Evolutionary conservation across 106 monocot species (phyloP).

Genomic region (Dendrobium officinale): DNA sequence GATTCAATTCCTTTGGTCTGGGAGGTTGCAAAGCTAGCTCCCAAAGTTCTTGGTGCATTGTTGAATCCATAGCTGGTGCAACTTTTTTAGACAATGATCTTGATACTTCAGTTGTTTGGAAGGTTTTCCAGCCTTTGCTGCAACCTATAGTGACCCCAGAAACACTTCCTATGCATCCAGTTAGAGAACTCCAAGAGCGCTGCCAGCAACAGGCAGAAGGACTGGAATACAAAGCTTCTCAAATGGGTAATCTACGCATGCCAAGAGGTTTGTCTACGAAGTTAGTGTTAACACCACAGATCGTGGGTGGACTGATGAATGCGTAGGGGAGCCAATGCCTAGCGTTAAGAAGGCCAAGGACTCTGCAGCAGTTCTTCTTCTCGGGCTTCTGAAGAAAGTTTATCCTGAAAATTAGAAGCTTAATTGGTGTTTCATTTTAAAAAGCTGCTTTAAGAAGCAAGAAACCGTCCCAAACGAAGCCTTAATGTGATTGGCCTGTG

Average conservation of each 20-base stretch:
- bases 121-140: conserved; percentile 85
- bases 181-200: conserved; percentile 92
- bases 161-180: conserved; percentile 95
- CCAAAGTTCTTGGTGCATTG: conserved; percentile 96
- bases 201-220: conserved; percentile 94
- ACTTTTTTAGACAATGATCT: conserved; percentile 70
- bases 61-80: conserved; percentile 94
- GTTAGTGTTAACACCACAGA: conserved; percentile 84
- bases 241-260: conserved; percentile 70
- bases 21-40: too few species aligned
- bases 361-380: conserved; percentile 82
- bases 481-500: too few species aligned
- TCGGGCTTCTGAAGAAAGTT: conserved; percentile 57
- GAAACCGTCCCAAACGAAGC: too few species aligned
- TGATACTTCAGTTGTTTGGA: conserved; percentile 74
- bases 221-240: conserved; percentile 76
- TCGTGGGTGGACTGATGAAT: conserved; percentile 91
- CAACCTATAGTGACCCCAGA: conserved; percentile 95
- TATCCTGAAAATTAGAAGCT: conserved; percentile 41
- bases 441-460: too few species aligned
- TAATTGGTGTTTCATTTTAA: too few species aligned
- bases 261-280: conserved; percentile 81
- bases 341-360: conserved; percentile 99
- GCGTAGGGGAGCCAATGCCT: conserved; percentile 92
- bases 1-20: too few species aligned